Conservation (phyloP, 139 green algal species). For the Chlamydomonas incerta region DNA sequence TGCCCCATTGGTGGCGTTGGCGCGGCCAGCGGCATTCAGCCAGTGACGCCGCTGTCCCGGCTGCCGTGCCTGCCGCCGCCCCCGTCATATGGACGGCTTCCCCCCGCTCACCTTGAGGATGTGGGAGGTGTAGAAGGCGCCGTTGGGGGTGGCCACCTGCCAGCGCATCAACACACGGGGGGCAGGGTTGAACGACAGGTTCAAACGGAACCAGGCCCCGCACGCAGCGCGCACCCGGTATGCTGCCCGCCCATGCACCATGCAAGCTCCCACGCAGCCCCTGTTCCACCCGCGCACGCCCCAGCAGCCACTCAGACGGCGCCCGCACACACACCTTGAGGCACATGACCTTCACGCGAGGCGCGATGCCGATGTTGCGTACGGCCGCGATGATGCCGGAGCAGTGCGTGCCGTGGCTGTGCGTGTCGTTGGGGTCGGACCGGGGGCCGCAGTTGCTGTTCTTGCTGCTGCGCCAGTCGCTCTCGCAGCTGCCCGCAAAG, state of each 20-base stretch:
- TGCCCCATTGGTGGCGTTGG: no score
- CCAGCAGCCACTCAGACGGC: no score
- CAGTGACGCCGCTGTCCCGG: no score
- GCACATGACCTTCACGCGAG: conserved; percentile 28
- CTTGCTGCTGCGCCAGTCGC: neutral
- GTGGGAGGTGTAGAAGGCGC: neutral
- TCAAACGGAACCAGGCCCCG: no score
- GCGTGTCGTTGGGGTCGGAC: neutral
- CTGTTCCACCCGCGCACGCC: no score
- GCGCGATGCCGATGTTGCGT: conserved; percentile 13
- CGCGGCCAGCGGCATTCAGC: no score
- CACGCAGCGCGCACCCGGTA: no score
- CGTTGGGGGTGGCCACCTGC: neutral
- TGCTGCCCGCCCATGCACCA: no score
- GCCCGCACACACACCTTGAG: conserved; percentile 19
- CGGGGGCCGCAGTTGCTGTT: neutral
- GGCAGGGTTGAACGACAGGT: no score
- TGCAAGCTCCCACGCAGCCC: no score
- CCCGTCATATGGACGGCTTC: neutral
- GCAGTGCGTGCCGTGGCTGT: conserved; percentile 23
- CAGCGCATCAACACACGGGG: no score
- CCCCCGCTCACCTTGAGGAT: neutral
- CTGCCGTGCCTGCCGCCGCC: no score
- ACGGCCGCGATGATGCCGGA: conserved; percentile 15
- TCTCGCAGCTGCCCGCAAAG: conserved; percentile 14